Evolutionary conservation across 1,284 basidiomycete genomes (phyloP).

Genomic region (Irpex lacteus): DNA sequence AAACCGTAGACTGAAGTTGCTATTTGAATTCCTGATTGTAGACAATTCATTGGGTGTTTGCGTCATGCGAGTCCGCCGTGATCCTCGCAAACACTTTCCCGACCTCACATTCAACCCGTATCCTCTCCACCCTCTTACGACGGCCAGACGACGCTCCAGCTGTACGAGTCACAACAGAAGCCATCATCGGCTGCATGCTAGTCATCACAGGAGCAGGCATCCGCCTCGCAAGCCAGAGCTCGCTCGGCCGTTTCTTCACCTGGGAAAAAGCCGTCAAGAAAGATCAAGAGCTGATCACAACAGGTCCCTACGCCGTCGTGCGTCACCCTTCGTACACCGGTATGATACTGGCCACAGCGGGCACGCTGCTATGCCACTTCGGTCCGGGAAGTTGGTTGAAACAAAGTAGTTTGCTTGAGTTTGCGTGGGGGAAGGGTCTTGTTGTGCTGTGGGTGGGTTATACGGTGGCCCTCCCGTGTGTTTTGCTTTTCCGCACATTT

Average conservation of each 20-base stretch:
- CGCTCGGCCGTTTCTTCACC: constrained; percentile 21
- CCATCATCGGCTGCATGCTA: background rate
- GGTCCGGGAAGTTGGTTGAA: constrained; percentile 7
- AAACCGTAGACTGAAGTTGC: background rate
- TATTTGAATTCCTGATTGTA: background rate
- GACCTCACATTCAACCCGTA: background rate
- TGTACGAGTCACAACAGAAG: background rate
- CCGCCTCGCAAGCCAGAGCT: constrained; percentile 19
- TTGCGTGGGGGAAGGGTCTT: background rate
- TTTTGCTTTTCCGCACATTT: background rate
- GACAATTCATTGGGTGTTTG: constrained; percentile 1
- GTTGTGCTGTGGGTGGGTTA: background rate
- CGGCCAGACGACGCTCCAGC: background rate
- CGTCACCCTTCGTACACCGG: constrained; percentile 23
- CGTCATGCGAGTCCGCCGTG: background rate
- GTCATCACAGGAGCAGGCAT: constrained; percentile 11
- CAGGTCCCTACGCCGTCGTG: constrained; percentile 21
- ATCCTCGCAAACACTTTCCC: background rate
- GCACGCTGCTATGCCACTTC: background rate
- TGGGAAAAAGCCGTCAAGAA: constrained; percentile 19
- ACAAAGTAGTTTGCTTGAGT: background rate
- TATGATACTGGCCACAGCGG: background rate
- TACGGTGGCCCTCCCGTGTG: background rate
- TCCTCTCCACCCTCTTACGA: background rate
- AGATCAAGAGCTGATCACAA: constrained; percentile 19